These are phyloP conservation scores for Alternaria conjuncta DNA, from an alignment of 2,329 filamentous ascomycete species.

Conservation along the genomic window DNA sequence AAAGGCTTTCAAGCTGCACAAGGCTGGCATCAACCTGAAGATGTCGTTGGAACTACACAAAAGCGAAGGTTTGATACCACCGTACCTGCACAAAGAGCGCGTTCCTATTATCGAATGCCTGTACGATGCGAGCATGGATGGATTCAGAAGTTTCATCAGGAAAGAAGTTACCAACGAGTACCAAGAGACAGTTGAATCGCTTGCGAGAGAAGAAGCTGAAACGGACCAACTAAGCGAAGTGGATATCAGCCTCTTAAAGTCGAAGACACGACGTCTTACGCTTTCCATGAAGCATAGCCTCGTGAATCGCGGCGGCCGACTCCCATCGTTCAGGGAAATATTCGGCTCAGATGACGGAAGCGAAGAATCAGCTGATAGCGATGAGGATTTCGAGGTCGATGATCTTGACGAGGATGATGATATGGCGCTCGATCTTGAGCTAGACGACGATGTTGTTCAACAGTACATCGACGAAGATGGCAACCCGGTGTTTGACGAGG, in stretches of 20 bases:
- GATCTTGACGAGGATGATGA: constrained; percentile 15
- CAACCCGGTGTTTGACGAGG: constrained; percentile 1
- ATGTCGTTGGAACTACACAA: constrained; percentile 35
- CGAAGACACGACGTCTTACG: constrained; percentile 15
- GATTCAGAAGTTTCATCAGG: constrained; percentile 32
- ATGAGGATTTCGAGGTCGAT: constrained; percentile 1
- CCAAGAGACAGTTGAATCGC: neutral
- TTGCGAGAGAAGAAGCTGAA: constrained; percentile 18
- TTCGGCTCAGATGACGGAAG: constrained; percentile 3
- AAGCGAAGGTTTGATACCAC: constrained; percentile 34
- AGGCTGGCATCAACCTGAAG: constrained; percentile 35
- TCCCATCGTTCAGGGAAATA: neutral
- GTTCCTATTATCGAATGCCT: constrained; percentile 29
- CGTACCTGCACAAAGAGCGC: constrained; percentile 40
- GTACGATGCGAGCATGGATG: constrained; percentile 55
- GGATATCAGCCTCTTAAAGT: constrained; percentile 23
- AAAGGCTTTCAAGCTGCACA: constrained; percentile 32
- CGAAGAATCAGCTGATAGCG: neutral
- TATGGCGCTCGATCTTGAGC: constrained; percentile 17
- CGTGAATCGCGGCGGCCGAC: neutral
- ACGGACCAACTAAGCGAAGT: constrained; percentile 30
- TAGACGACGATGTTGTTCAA: constrained; percentile 8
- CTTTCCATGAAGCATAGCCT: constrained; percentile 16
- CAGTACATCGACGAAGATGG: neutral
- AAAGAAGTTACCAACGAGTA: neutral